Base-by-base conservation (phyloP, 106 monocot genomes). In the Apostasia shenzhenica region DNA sequence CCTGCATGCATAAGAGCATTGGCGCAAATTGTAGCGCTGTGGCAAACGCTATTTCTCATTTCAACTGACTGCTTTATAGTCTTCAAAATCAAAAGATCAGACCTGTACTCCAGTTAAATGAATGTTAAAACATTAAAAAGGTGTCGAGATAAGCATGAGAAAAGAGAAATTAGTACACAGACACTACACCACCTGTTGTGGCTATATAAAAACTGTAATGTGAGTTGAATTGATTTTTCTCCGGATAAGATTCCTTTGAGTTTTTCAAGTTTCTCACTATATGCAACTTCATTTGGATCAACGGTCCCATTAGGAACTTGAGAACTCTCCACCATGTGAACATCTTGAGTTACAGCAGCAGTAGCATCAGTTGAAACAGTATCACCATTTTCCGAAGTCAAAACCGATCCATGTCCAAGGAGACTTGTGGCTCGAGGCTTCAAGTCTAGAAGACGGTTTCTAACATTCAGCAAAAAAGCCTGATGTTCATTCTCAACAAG, bases 1-100 rank as follows among this genome's bases (percentile, higher is more conserved):
- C 99, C 99, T 2, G 99, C 99, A 79, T 99, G 99, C 99, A 99
- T 99, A 57, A 99, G 70, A 53, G 99, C 99, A 76, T 99, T 99
- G 47, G 99, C 90, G 78, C 90, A 99, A 37, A 99, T 99, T 54
- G 99, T 99, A 12, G 99, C 93, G 81, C 99, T 99, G 69, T 99
- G 99, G 58, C 99, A 99, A 12, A 99, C 99, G 79, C 99, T 99
- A 60, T 99, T 99, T 76, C 99, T 87, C 90, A 90, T 90, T 81
- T 99, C 99, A 54, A 99, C 93, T 4, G 93, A 90, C 72, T 99
- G 99, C 61, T 99, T 99, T 79, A 99, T 99, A 59, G 99, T 87
- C 76, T 93, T 99, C 67, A 99, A 63, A 73, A 99, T 99, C 67
- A 88, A 81, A 72, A 99, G 93, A 69, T 99, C 99, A 6, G 99